Evolutionary conservation across 2,329 filamentous ascomycete species (phyloP).

Genomic region (Epichloe brachyelytri): DNA sequence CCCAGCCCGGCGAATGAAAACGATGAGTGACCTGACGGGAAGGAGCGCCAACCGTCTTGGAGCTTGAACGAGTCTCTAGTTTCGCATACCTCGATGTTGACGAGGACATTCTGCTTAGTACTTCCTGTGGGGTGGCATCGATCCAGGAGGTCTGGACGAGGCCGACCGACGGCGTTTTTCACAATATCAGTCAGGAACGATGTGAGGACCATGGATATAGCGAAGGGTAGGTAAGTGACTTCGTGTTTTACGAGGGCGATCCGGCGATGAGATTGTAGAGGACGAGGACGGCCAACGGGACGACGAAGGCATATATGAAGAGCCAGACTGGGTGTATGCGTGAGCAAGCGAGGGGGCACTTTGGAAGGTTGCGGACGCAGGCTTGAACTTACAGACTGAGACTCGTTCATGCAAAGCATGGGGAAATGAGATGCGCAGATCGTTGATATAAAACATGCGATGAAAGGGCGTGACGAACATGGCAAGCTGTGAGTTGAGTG

Average conservation of each 20-base stretch:
- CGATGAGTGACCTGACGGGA: slow-evolving; percentile 68
- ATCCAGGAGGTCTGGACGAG: slow-evolving; percentile 50
- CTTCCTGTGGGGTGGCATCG: slow-evolving; percentile 59
- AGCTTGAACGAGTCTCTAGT: slow-evolving; percentile 54
- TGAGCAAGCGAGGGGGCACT: too few relatives aligned
- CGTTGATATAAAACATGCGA: slow-evolving; percentile 83
- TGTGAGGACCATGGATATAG: slow-evolving; percentile 63
- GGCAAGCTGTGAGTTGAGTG: slow-evolving; percentile 12
- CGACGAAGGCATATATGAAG: slow-evolving; percentile 62
- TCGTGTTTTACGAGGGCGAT: slow-evolving; percentile 69
- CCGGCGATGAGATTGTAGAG: slow-evolving; percentile 50
- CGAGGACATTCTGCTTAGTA: slow-evolving; percentile 37
- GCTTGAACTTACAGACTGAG: slow-evolving; percentile 47
- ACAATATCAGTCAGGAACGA: slow-evolving; percentile 78
- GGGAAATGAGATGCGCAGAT: slow-evolving; percentile 73
- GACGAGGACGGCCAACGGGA: slow-evolving; percentile 56
- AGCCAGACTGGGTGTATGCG: slow-evolving; percentile 42
- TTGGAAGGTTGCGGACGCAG: too few relatives aligned
- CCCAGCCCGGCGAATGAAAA: slow-evolving; percentile 71
- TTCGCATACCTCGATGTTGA: slow-evolving; percentile 60
- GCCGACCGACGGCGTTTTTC: slow-evolving; percentile 77
- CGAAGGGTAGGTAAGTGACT: slow-evolving; percentile 69
- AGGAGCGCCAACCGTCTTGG: slow-evolving; percentile 75
- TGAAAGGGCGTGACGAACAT: slow-evolving; percentile 66
- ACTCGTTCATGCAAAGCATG: slow-evolving; percentile 78